Conservation (phyloP, 2,329 filamentous ascomycete species). For the Penicillium palitans region DNA sequence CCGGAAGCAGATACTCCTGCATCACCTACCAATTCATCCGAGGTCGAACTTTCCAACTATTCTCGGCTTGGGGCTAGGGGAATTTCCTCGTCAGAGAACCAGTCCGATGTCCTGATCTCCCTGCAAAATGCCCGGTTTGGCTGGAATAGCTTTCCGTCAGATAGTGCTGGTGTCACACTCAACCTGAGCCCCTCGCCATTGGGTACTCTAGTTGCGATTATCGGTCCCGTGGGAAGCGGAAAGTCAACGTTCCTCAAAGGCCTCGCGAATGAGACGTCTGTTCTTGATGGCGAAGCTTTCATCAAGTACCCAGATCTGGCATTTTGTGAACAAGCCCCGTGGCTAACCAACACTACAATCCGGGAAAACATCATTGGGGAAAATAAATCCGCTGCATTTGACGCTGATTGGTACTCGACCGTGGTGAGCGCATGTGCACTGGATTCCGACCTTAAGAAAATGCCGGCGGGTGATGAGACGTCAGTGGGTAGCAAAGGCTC, state of each 20-base stretch:
- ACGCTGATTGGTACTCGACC: conserved; percentile 17
- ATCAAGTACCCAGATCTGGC: conserved; percentile 22
- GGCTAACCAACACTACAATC: conserved; percentile 30
- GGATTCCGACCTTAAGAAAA: conserved; percentile 29
- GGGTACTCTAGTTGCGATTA: conserved; percentile 40
- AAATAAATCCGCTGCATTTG: conserved; percentile 9
- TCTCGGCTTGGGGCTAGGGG: too few relatives aligned
- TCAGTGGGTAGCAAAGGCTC: conserved; percentile 46
- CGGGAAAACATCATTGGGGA: conserved; percentile 32
- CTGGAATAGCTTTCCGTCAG: conserved; percentile 3
- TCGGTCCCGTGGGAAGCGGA: conserved; percentile 51
- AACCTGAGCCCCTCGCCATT: neutral
- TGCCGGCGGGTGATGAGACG: conserved; percentile 35
- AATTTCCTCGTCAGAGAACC: too few relatives aligned
- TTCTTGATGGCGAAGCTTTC: conserved; percentile 16
- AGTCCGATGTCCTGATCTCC: neutral
- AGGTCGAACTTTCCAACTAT: too few relatives aligned
- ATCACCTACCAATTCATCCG: too few relatives aligned
- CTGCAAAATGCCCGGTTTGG: conserved; percentile 13
- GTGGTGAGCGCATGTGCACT: conserved; percentile 26
- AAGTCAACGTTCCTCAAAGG: conserved; percentile 48
- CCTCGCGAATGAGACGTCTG: conserved; percentile 33
- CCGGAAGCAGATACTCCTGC: too few relatives aligned
- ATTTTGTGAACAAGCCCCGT: conserved; percentile 32
- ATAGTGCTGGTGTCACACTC: conserved; percentile 6